Evolutionary conservation across 352 stramenopile species (phyloP).

Genomic region (Phytophthora pini): DNA sequence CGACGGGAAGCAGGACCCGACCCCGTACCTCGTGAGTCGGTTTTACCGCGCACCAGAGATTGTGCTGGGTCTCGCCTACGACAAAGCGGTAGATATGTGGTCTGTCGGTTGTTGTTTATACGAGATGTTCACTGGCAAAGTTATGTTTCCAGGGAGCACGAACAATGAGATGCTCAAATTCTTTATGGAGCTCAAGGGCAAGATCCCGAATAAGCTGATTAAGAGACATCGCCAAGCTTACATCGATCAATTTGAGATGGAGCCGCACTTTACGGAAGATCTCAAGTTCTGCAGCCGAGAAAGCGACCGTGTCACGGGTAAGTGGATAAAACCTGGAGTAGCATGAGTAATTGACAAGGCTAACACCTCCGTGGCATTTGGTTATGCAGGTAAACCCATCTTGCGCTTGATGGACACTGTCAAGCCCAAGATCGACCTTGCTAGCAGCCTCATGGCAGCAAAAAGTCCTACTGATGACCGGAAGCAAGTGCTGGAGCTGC

Average conservation of each 20-base stretch:
- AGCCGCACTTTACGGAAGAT: slow-evolving; percentile 89
- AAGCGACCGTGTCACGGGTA: slow-evolving; percentile 82
- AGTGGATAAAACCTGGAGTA: neutral
- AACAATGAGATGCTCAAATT: slow-evolving; percentile 99
- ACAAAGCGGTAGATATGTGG: slow-evolving; percentile 98
- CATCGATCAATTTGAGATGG: slow-evolving; percentile 84
- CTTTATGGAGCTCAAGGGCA: slow-evolving; percentile 97
- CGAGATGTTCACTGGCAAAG: slow-evolving; percentile 98
- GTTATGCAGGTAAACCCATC: slow-evolving; percentile 64
- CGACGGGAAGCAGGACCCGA: slow-evolving; percentile 93
- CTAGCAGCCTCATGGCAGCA: slow-evolving; percentile 52
- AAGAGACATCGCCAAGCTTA: slow-evolving; percentile 82
- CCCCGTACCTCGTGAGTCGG: slow-evolving; percentile 98
- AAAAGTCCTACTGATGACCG: slow-evolving; percentile 75
- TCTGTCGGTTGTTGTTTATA: slow-evolving; percentile 96
- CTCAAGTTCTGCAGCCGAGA: slow-evolving; percentile 88
- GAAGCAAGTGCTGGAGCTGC: slow-evolving; percentile 68
- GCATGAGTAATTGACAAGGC: too few species aligned
- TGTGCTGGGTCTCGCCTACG: slow-evolving; percentile 91
- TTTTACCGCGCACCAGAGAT: slow-evolving; percentile 99
- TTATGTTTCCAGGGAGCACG: slow-evolving; percentile 96
- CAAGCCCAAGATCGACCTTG: slow-evolving; percentile 71
- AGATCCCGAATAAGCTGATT: slow-evolving; percentile 87
- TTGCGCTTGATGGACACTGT: slow-evolving; percentile 75
- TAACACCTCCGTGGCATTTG: neutral